phyloP scores from a whole-genome alignment of 2,329 filamentous ascomycete genomes.

The Claviceps spartinae region DNA sequence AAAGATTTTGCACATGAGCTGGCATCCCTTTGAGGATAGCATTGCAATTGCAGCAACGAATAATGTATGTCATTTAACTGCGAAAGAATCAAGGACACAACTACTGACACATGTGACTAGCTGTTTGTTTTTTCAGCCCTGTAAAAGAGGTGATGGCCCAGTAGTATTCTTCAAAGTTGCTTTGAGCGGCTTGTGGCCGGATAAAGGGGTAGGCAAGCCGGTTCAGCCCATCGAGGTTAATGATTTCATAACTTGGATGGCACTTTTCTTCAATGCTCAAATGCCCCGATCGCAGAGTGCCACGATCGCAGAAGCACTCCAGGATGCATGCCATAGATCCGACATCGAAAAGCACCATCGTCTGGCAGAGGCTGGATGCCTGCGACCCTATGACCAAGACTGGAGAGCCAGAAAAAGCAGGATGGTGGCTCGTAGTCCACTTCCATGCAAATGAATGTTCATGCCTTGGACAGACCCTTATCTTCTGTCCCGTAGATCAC shows the following conservation, averaged over 20 bases:
- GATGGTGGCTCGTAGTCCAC: background rate
- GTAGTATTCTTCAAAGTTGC: background rate
- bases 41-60: conserved; percentile 99
- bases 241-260: background rate
- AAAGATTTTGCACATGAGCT: conserved; percentile 99
- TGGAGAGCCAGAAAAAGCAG: background rate
- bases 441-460: background rate
- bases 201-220: background rate
- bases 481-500: conserved; percentile 2
- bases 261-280: background rate
- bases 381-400: background rate
- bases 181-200: background rate
- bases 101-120: conserved; percentile 25
- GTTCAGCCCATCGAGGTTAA: background rate
- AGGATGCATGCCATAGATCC: conserved; percentile 1
- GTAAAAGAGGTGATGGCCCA: conserved; percentile 23
- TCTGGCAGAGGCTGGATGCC: background rate
- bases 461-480: background rate
- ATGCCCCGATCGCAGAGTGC: background rate
- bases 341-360: background rate
- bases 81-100: background rate
- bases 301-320: background rate
- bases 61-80: conserved; percentile 57
- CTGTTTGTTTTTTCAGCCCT: conserved; percentile 69
- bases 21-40: conserved; percentile 99